A percentile compares a stretch with the other conserved stretches of the same genome.
These are phyloP conservation scores for Boletus rubescentipes DNA, from an alignment of 768 basidiomycete genomes.

Conservation along the genomic window DNA sequence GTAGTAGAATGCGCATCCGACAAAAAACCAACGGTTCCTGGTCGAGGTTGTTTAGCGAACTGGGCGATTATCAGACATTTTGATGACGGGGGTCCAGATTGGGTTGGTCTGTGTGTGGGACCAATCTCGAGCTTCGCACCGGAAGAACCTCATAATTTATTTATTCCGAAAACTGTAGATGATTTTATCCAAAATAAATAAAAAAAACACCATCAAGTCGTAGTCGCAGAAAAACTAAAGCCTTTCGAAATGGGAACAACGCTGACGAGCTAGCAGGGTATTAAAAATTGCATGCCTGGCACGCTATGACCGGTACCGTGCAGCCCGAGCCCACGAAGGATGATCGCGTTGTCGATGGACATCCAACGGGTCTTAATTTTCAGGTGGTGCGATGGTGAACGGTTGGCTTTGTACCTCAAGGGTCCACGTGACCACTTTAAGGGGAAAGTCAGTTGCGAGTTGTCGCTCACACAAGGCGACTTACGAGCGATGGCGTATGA, in stretches of 20 bases:
- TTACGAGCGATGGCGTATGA: slow-evolving; percentile 32
- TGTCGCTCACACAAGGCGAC: slow-evolving; percentile 1
- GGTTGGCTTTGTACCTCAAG: slow-evolving; percentile 22
- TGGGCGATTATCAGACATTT: slow-evolving; percentile 2
- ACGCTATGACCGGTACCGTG: no score
- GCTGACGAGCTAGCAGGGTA: no score
- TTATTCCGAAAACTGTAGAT: no score
- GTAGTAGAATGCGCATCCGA: neutral
- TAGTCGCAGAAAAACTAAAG: no score
- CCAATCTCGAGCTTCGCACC: slow-evolving; percentile 5
- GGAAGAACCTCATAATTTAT: no score
- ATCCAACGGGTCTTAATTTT: no score
- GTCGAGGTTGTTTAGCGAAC: slow-evolving; percentile 9
- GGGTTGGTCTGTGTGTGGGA: neutral
- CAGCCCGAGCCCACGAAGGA: no score
- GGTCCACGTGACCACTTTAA: slow-evolving; percentile 29
- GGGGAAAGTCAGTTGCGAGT: slow-evolving; percentile 1
- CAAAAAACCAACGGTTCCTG: slow-evolving; percentile 17
- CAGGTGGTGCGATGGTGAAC: slow-evolving; percentile 33
- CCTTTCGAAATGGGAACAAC: no score
- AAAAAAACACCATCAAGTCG: no score
- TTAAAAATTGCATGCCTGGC: no score
- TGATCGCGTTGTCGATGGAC: no score
- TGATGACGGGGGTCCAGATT: neutral
- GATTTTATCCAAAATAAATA: no score